A percentile compares a stretch with the other conserved stretches of the same genome.
These are phyloP conservation scores for Urtica urens DNA, from an alignment of 306 rosid genomes.

Conservation along the genomic window DNA sequence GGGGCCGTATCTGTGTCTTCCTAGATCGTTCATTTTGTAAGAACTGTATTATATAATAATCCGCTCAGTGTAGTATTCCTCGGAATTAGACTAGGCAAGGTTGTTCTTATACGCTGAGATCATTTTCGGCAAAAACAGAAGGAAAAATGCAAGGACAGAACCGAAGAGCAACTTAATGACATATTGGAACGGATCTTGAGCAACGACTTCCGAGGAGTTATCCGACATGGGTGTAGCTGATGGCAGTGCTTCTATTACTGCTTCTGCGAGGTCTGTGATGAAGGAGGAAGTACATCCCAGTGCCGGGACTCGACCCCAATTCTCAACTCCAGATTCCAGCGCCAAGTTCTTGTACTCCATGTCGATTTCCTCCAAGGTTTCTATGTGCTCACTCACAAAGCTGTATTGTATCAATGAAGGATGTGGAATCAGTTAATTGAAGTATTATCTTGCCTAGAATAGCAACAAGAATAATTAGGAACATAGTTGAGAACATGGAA, in stretches of 20 bases:
- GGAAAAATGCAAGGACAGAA: constrained; percentile 55
- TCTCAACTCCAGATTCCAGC: constrained; percentile 80
- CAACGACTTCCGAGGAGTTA: constrained; percentile 35
- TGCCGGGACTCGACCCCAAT: constrained; percentile 98
- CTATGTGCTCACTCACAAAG: constrained; percentile 98
- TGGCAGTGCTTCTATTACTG: constrained; percentile 91
- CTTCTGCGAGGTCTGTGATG: constrained; percentile 82
- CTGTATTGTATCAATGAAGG: constrained; percentile 29
- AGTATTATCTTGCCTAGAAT: not conserved
- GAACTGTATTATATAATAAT: too few species aligned
- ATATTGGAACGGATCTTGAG: constrained; percentile 35
- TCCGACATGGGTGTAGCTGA: constrained; percentile 55
- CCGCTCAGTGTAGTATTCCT: too few species aligned
- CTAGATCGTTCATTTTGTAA: too few species aligned
- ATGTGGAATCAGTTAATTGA: not conserved
- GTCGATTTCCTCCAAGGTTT: constrained; percentile 96
- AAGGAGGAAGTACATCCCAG: constrained; percentile 78
- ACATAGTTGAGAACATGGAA: not conserved
- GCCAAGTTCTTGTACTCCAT: constrained; percentile 93
- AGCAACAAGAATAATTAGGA: not conserved
- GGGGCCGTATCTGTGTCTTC: too few species aligned
- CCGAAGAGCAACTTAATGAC: constrained; percentile 61
- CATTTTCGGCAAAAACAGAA: constrained; percentile 68
- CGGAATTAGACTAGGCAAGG: too few species aligned
- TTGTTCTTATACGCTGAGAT: constrained; percentile 43